These are phyloP conservation scores for Coleophoma crateriformis DNA, from an alignment of 2,329 filamentous ascomycete species.

Conservation along the genomic window DNA sequence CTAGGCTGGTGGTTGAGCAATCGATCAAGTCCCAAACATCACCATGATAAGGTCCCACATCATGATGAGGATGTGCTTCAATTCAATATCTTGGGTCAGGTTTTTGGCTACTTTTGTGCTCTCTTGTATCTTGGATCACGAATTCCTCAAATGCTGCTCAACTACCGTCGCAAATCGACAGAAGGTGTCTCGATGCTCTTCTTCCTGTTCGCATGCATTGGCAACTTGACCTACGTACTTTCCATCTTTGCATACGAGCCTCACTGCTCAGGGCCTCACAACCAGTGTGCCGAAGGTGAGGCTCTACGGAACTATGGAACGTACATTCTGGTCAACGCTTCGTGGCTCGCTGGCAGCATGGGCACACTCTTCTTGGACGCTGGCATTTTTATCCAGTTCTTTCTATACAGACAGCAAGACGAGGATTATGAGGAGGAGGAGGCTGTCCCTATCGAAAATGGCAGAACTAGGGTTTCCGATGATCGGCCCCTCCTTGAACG, in stretches of 20 bases:
- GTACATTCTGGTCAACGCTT: constrained; percentile 86
- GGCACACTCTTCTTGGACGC: constrained; percentile 83
- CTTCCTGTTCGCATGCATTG: constrained; percentile 93
- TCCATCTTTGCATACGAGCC: constrained; percentile 90
- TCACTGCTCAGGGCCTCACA: constrained; percentile 41
- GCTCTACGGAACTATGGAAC: constrained; percentile 61
- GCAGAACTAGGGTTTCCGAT: neutral
- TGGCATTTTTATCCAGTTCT: constrained; percentile 87
- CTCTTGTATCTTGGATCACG: constrained; percentile 83
- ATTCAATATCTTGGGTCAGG: constrained; percentile 75
- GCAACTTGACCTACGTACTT: constrained; percentile 88
- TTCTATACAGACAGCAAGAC: constrained; percentile 58
- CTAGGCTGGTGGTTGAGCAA: constrained; percentile 78
- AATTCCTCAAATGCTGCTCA: constrained; percentile 84
- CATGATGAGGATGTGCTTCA: constrained; percentile 44
- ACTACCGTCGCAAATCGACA: constrained; percentile 86
- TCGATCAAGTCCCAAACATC: constrained; percentile 20
- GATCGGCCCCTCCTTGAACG: constrained; percentile 1
- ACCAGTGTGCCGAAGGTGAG: constrained; percentile 59
- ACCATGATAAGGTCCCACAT: constrained; percentile 14
- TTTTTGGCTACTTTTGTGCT: constrained; percentile 92
- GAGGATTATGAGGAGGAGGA: constrained; percentile 5
- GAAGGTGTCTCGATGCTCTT: constrained; percentile 92
- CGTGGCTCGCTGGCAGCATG: constrained; percentile 84
- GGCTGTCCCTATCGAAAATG: neutral